phyloP scores from a whole-genome alignment of 2,329 filamentous ascomycete genomes.

The Colletotrichum sansevieriae region DNA sequence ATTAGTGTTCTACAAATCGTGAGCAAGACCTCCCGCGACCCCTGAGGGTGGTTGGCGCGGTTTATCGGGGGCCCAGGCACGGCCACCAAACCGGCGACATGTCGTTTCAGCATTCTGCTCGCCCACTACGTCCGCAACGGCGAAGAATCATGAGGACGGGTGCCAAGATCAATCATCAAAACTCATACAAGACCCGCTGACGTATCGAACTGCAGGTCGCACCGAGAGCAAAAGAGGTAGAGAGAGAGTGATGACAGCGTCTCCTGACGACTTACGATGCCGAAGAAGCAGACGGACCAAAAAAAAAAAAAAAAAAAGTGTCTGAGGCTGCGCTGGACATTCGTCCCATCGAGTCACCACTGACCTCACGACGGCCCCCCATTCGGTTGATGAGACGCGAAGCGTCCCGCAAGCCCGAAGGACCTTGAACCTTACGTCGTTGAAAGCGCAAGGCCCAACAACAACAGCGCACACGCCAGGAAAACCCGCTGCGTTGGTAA shows the following conservation, averaged over 20 bases:
- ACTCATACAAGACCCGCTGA: not conserved
- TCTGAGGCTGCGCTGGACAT: not conserved
- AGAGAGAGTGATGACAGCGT: no score
- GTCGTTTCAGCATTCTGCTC: slow-evolving; percentile 36
- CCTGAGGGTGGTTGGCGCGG: not conserved
- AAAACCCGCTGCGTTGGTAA: slow-evolving; percentile 21
- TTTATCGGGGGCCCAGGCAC: slow-evolving; percentile 11
- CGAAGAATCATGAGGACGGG: not conserved
- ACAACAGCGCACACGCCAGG: slow-evolving; percentile 10
- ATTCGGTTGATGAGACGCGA: slow-evolving; percentile 14
- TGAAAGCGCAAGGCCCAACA: not conserved
- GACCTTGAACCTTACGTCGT: slow-evolving; percentile 11
- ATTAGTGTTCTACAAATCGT: no score
- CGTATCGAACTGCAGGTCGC: no score
- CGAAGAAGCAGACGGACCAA: slow-evolving; percentile 2
- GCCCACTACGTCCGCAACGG: slow-evolving; percentile 27
- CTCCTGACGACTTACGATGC: not conserved
- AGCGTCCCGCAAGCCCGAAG: slow-evolving; percentile 16
- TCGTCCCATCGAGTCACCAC: not conserved
- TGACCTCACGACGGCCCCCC: slow-evolving; percentile 5
- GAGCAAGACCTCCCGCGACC: not conserved
- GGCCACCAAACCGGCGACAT: slow-evolving; percentile 39
- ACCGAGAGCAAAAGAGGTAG: no score
- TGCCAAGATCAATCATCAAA: not conserved
- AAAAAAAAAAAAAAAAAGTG: not conserved